Percentiles rank a stretch among this genome's conserved stretches.
phyloP scores from a whole-genome alignment of 768 basidiomycete species.

The Mycena indigotica region DNA sequence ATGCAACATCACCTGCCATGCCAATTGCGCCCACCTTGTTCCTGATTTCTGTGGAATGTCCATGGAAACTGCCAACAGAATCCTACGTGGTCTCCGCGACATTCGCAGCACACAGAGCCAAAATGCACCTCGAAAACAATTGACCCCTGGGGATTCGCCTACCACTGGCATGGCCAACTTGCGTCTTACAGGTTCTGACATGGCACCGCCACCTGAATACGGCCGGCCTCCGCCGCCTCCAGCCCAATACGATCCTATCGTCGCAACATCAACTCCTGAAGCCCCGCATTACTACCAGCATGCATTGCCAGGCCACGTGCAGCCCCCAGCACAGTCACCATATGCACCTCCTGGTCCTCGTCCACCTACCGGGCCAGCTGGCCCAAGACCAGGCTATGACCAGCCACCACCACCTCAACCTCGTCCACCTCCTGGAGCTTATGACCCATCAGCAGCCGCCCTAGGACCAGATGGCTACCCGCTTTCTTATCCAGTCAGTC shows the following conservation, averaged over 20 bases:
- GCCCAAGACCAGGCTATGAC: slow-evolving; percentile 48
- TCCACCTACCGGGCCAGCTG: slow-evolving; percentile 46
- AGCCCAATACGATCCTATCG: slow-evolving; percentile 44
- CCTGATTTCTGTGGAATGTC: slow-evolving; percentile 99
- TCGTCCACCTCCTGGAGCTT: slow-evolving; percentile 33
- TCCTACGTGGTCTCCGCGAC: slow-evolving; percentile 87
- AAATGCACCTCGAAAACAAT: slow-evolving; percentile 38
- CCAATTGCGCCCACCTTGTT: slow-evolving; percentile 95
- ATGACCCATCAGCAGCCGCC: slow-evolving; percentile 32
- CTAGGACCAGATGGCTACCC: slow-evolving; percentile 32
- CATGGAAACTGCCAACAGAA: slow-evolving; percentile 96
- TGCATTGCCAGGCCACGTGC: not conserved
- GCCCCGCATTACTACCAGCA: slow-evolving; percentile 38
- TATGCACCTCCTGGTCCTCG: slow-evolving; percentile 33
- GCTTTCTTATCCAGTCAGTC: slow-evolving; percentile 41
- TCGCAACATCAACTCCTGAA: slow-evolving; percentile 16
- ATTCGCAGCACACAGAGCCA: slow-evolving; percentile 65
- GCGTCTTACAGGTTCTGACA: slow-evolving; percentile 45
- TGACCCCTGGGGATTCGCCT: slow-evolving; percentile 34
- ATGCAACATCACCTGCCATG: slow-evolving; percentile 96
- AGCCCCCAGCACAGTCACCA: slow-evolving; percentile 30
- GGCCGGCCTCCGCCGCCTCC: slow-evolving; percentile 41
- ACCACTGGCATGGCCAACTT: slow-evolving; percentile 46
- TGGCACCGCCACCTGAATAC: slow-evolving; percentile 38
- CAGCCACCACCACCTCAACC: slow-evolving; percentile 34